phyloP scores from a whole-genome alignment of 495 filamentous ascomycete genomes.

The Pyrenula massariospora region DNA sequence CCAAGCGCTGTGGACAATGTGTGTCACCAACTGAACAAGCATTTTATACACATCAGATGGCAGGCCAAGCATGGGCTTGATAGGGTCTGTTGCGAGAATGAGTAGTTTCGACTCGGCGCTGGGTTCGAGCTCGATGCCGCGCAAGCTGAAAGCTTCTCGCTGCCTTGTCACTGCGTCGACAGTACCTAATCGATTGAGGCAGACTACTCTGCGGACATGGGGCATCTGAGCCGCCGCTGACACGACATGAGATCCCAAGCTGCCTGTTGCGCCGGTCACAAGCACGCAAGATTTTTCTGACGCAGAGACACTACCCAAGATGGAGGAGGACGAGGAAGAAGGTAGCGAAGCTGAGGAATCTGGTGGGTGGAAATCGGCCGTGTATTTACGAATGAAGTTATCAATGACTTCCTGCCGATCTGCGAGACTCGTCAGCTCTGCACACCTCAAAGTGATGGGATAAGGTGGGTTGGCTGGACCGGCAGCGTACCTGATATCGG shows the following conservation, averaged over 20 bases:
- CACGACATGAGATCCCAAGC: slow-evolving; percentile 31
- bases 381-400: background rate
- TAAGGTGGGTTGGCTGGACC: background rate
- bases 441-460: background rate
- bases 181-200: background rate
- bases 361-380: background rate
- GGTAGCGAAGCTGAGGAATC: background rate
- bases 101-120: background rate
- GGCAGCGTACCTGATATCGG: background rate
- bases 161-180: background rate
- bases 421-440: background rate
- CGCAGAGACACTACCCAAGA: background rate
- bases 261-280: slow-evolving; percentile 36
- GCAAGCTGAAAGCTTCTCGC: background rate
- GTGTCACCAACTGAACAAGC: slow-evolving; percentile 27
- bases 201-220: slow-evolving; percentile 4
- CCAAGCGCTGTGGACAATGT: slow-evolving; percentile 46
- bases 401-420: background rate
- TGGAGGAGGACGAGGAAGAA: background rate
- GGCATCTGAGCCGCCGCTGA: slow-evolving; percentile 7
- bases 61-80: slow-evolving; percentile 31
- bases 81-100: background rate
- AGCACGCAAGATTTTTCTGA: slow-evolving; percentile 13
- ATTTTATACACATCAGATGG: slow-evolving; percentile 16
- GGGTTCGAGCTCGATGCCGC: background rate